These are phyloP conservation scores for Iris pallida DNA, from an alignment of 116 monocot species.

Conservation along the genomic window DNA sequence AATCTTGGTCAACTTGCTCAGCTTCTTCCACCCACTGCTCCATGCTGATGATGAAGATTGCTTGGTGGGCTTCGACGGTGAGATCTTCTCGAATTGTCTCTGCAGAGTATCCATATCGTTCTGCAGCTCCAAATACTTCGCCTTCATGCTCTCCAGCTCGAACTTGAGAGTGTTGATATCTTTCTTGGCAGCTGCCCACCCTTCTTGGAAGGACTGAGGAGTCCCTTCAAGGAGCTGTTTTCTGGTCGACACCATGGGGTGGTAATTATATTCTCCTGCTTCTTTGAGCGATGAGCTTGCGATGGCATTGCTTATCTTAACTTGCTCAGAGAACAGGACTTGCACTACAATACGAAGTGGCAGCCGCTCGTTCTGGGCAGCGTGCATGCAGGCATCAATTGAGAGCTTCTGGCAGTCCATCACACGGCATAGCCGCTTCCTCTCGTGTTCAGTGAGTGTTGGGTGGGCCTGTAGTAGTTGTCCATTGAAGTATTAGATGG, in stretches of 20 bases:
- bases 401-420: conserved; percentile 65
- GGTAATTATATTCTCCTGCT: neutral
- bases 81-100: conserved; percentile 60
- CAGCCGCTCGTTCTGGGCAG: conserved; percentile 52
- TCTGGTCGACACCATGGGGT: conserved; percentile 21
- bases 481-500: no score
- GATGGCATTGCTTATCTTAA: conserved; percentile 47
- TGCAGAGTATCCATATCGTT: conserved; percentile 63
- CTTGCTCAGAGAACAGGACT: conserved; percentile 50
- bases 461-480: conserved; percentile 31
- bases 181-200: conserved; percentile 78
- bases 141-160: conserved; percentile 78
- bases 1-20: conserved; percentile 49
- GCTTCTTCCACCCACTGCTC: conserved; percentile 66
- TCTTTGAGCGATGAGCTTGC: conserved; percentile 31
- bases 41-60: conserved; percentile 32
- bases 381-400: conserved; percentile 55
- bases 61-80: conserved; percentile 24
- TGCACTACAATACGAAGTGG: conserved; percentile 46
- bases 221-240: conserved; percentile 65
- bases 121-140: conserved; percentile 75
- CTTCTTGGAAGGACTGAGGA: conserved; percentile 83
- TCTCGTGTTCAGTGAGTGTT: conserved; percentile 40
- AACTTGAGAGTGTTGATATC: conserved; percentile 91
- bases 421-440: conserved; percentile 47